phyloP scores from a whole-genome alignment of 805 yeast species.

The Ogataea saltuana region DNA sequence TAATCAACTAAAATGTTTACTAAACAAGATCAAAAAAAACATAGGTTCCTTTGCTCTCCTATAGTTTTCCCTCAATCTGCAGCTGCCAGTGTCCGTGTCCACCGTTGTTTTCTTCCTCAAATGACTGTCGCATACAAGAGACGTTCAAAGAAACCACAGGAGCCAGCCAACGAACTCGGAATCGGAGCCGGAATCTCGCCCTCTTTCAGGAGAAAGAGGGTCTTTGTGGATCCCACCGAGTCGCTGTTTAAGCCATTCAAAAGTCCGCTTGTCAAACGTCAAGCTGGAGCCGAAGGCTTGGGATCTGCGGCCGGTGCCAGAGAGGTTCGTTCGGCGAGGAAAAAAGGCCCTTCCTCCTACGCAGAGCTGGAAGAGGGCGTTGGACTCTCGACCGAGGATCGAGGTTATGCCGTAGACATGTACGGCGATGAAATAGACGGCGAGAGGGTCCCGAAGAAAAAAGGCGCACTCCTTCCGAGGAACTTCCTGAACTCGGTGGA shows the following conservation, averaged over 20 bases:
- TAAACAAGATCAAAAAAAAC: background rate
- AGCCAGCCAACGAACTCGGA: conserved; percentile 48
- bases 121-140: conserved; percentile 1
- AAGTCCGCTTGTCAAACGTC: conserved; percentile 50
- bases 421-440: conserved; percentile 28
- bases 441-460: conserved; percentile 38
- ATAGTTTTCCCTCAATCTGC: background rate
- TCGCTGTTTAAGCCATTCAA: conserved; percentile 67
- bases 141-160: conserved; percentile 11
- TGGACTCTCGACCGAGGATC: background rate
- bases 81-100: too few species aligned
- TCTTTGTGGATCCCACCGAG: conserved; percentile 50
- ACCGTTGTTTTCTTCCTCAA: background rate
- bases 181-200: conserved; percentile 70
- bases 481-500: conserved; percentile 45
- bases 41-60: background rate
- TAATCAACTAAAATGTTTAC: too few species aligned
- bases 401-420: background rate
- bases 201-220: conserved; percentile 54
- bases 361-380: conserved; percentile 37
- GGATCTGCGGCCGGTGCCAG: conserved; percentile 2
- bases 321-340: conserved; percentile 30
- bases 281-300: background rate
- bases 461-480: conserved; percentile 64
- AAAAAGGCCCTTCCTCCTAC: conserved; percentile 42